Evolutionary conservation across 805 yeast species (phyloP), one percentile per base, ranked within the genome.

Genomic region (Yamadazyma sp.): DNA sequence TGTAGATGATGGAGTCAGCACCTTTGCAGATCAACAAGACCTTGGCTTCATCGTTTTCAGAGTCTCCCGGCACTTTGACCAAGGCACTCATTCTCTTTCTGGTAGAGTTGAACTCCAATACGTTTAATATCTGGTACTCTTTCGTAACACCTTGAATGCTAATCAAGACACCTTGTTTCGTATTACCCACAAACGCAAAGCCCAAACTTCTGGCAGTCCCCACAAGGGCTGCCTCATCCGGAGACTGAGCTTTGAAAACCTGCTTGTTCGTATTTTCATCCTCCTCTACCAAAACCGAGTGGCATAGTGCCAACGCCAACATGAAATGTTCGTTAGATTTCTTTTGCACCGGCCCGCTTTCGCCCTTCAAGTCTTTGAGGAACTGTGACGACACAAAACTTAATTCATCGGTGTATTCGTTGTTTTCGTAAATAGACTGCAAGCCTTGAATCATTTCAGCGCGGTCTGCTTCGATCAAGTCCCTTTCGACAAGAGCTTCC

Each of bases 11-110:
- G 20, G 88, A 81, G 61, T 85, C 95, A 2, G 95, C 95, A 64
- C 95, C 95, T 60, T 85, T 85, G 66, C 91, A 84, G 40, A 84
- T 77, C 47, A 84, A 63, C 28, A 84, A 60, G 0, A 83, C 87
- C 36, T 70, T 78, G 8, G 71, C 63, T 31, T 59, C 64, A 9
- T 46, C 61, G 9, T 46, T 45, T 13, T 45, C 47, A 19, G 79
- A 79, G 34, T 74, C 73, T 15, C 67, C 77, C 1, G 89, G 89
- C 27, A 85, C 68, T 55, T 82, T 83, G 25, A 84, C 71, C 46
- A 84, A 80, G 11, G 85, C 84, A 71, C 90, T 82, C 95, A 84
- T 84, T 71, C 95, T 80, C 64, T 84, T 84, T 67, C 95, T 78
- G 0, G 93, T 82, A 6, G 93, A 84, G 51, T 85, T 85, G 61